Conservation (phyloP, 108 stramenopile genomes). For the Cyclotella cryptica region DNA sequence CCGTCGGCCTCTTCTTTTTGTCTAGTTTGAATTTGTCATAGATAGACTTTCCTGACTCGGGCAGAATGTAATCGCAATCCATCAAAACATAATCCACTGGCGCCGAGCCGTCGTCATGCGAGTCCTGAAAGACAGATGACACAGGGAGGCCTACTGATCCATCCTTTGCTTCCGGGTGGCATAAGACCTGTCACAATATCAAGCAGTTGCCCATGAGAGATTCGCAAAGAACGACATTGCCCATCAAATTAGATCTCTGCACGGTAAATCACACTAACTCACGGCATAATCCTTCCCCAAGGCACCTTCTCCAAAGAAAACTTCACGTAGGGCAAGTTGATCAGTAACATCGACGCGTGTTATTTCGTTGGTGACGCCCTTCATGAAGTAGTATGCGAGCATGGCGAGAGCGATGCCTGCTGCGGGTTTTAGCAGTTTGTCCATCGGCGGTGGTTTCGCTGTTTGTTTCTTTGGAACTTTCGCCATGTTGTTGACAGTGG, state of each 20-base stretch:
- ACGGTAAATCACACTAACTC: background rate
- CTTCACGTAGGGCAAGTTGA: slow-evolving; percentile 78
- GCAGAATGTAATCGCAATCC: slow-evolving; percentile 77
- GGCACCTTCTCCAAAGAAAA: slow-evolving; percentile 82
- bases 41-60: slow-evolving; percentile 72
- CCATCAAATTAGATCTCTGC: background rate
- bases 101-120: slow-evolving; percentile 66
- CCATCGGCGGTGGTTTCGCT: slow-evolving; percentile 63
- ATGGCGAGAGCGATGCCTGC: slow-evolving; percentile 74
- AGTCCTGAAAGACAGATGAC: slow-evolving; percentile 80
- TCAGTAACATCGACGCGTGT: slow-evolving; percentile 71
- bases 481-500: background rate
- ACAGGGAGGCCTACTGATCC: slow-evolving; percentile 60
- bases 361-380: slow-evolving; percentile 67
- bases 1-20: slow-evolving; percentile 73
- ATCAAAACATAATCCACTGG: slow-evolving; percentile 76
- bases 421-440: slow-evolving; percentile 77
- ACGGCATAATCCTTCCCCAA: slow-evolving; percentile 70
- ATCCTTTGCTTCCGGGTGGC: slow-evolving; percentile 60
- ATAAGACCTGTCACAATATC: slow-evolving; percentile 47
- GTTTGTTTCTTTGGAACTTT: slow-evolving; percentile 42
- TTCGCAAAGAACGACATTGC: background rate
- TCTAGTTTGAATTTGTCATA: slow-evolving; percentile 81
- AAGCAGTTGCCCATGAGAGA: background rate
- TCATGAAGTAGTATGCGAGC: slow-evolving; percentile 77